phyloP scores from a whole-genome alignment of 768 basidiomycete genomes.

The Hericium alpestre region DNA sequence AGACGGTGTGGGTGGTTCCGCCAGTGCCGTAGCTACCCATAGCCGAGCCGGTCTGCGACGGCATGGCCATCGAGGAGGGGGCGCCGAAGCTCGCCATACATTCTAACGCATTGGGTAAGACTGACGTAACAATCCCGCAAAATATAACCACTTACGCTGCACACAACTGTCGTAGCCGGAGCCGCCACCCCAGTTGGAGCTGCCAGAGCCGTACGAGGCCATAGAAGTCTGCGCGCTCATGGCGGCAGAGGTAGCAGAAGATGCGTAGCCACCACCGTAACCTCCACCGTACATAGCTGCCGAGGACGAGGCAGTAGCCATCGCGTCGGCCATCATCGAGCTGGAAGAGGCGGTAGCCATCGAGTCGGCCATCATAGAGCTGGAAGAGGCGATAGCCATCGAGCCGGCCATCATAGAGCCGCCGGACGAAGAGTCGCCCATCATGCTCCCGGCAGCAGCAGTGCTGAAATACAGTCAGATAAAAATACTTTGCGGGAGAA shows the following conservation, averaged over 20 bases:
- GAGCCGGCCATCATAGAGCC: background rate
- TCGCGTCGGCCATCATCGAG: background rate
- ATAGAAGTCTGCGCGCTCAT: constrained; percentile 22
- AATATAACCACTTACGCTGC: constrained; percentile 37
- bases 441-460: too few species aligned
- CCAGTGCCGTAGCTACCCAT: constrained; percentile 34
- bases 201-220: constrained; percentile 55
- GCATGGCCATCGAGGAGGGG: constrained; percentile 20
- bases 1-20: constrained; percentile 54
- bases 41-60: constrained; percentile 15
- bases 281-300: constrained; percentile 10
- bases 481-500: background rate
- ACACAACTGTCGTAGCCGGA: constrained; percentile 59
- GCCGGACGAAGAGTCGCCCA: background rate
- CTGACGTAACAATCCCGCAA: constrained; percentile 1
- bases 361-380: background rate
- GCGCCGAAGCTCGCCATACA: constrained; percentile 53
- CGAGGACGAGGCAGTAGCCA: background rate
- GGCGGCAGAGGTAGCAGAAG: constrained; percentile 3
- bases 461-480: background rate
- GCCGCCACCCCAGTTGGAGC: constrained; percentile 42
- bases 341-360: constrained; percentile 9
- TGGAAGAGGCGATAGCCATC: background rate
- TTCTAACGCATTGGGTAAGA: constrained; percentile 28
- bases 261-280: constrained; percentile 14